phyloP scores from a whole-genome alignment of 257 asterid genomes.

The Solanum virginianum region DNA sequence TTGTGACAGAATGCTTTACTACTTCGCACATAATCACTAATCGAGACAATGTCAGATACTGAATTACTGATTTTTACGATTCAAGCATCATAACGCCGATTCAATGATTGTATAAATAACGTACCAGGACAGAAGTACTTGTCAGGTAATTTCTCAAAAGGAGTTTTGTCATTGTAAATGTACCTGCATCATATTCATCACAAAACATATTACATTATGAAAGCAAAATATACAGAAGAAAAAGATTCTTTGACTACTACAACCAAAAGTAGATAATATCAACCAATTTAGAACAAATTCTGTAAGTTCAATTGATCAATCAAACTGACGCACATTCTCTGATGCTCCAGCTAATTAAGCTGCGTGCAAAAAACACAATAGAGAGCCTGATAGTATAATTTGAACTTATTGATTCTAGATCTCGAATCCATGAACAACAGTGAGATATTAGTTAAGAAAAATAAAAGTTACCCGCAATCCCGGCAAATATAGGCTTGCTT shows the following conservation, averaged over 20 bases:
- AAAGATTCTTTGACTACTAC: not conserved
- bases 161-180: slow-evolving; percentile 72
- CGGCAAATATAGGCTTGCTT: slow-evolving; percentile 93
- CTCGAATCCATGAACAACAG: not conserved
- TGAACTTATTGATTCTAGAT: not conserved
- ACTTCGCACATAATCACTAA: not conserved
- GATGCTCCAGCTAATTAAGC: no score
- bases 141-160: slow-evolving; percentile 88
- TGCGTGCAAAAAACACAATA: no score
- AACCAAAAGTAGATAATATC: not conserved
- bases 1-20: not conserved
- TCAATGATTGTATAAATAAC: not conserved
- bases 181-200: slow-evolving; percentile 45
- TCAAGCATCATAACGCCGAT: no score
- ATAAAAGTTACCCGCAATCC: slow-evolving; percentile 67
- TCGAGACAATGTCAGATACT: not conserved
- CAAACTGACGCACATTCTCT: not conserved
- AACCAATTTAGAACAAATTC: not conserved
- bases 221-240: not conserved
- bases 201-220: not conserved
- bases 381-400: no score
- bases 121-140: slow-evolving; percentile 84
- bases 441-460: not conserved
- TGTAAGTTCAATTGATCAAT: not conserved
- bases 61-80: not conserved